Evolutionary conservation across 768 basidiomycete species (phyloP).

Genomic region (Pulveroboletus sp.): DNA sequence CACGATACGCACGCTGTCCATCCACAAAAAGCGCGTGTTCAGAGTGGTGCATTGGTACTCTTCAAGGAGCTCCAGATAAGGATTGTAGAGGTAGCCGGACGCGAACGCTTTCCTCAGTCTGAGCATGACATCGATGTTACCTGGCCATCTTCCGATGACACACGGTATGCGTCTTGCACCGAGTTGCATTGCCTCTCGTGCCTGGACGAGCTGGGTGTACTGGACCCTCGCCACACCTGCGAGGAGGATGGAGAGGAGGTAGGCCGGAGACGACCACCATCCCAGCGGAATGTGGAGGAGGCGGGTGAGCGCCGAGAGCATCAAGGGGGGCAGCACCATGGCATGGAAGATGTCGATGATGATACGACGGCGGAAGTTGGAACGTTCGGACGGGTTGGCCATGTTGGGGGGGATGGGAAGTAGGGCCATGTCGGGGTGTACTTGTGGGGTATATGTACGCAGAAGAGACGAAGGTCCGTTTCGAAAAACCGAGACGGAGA

Average conservation of each 20-base stretch:
- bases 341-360: slow-evolving; percentile 41
- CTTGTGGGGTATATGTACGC: slow-evolving; percentile 9
- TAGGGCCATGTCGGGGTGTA: slow-evolving; percentile 5
- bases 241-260: slow-evolving; percentile 38
- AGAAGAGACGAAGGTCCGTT: slow-evolving; percentile 5
- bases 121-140: slow-evolving; percentile 68
- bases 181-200: slow-evolving; percentile 41
- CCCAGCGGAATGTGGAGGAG: slow-evolving; percentile 32
- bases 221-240: slow-evolving; percentile 36
- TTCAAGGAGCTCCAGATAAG: slow-evolving; percentile 61
- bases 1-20: slow-evolving; percentile 51
- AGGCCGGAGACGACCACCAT: slow-evolving; percentile 32
- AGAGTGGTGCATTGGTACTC: slow-evolving; percentile 69
- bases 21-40: slow-evolving; percentile 65
- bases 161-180: slow-evolving; percentile 51
- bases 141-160: slow-evolving; percentile 68
- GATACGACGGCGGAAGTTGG: slow-evolving; percentile 46
- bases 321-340: slow-evolving; percentile 38
- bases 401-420: background rate
- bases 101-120: slow-evolving; percentile 51
- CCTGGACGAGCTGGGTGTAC: slow-evolving; percentile 35
- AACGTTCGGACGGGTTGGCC: background rate
- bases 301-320: slow-evolving; percentile 30
- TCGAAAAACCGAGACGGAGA: slow-evolving; percentile 1
- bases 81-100: slow-evolving; percentile 57